Base-by-base conservation (phyloP, 768 basidiomycete species). In the Baorangia bicolor region DNA sequence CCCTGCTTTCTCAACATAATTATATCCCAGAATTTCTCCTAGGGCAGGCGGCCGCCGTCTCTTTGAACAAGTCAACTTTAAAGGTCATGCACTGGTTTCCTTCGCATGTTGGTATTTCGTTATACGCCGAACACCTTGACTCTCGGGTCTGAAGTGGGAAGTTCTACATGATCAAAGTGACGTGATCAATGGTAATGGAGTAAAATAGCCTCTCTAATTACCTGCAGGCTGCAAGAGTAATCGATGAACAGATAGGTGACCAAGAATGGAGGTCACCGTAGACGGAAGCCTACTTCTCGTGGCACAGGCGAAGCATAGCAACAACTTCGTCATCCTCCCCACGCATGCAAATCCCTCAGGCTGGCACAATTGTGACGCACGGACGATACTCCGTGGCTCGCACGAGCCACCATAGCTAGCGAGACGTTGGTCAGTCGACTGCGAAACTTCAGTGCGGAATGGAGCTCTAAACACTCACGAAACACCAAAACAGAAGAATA, bases 221-320 rank as follows among this genome's bases (percentile, higher is more conserved):
- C 46, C 42, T 38, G 44, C 46, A 49, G n/a, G n/a, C 42, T 38
- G 44, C 46, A 50, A 49, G 35, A 37, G 45, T 25, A 56, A 54
- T 41, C 38, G 41, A 40, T 37, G 27, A 42, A 43, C 51, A 33
- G 21, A 59, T 33, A 7, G 38, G 40, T 51, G 30, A 49, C 44
- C 30, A 51, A 33, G 21, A 45, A 52, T 41, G 20, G 58, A 39
- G 33, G 27, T 23, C 25, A 38, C 46, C 34, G 16, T 30, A 37
- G 60, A 41, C 25, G 47, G 46, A 44, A 41, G 39, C 20, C 40
- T 46, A 49, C 58, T 40, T 49, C 40, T 40, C 49, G 18, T 42
- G 34, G 38, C 54, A 25, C 51, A 11, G 14, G 35, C 44, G 23
- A 43, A 39, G n/a, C 34, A 38, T 53, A 30, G 16, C 45, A 37